A percentile compares a stretch with the other conserved stretches of the same genome.
Evolutionary conservation across 345 rosid genomes (phyloP).

Genomic region (Lepidium aucheri): DNA sequence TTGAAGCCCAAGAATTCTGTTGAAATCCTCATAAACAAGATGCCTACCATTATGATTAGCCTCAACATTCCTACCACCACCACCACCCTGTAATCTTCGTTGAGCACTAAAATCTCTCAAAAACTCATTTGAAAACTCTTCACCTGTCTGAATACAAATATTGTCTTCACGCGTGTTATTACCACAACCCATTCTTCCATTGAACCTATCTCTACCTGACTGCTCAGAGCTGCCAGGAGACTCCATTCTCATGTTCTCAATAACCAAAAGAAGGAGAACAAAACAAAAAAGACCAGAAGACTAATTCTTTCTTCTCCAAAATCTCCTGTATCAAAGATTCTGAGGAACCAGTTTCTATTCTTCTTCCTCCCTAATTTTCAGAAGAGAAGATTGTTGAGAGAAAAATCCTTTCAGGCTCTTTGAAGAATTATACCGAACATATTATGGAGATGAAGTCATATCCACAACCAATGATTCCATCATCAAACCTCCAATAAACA

Average conservation of each 20-base stretch:
- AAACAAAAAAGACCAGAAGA: background rate
- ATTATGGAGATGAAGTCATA: slow-evolving; percentile 6
- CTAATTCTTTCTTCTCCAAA: background rate
- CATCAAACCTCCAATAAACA: background rate
- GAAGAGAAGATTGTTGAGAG: no score
- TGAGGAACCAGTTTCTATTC: background rate
- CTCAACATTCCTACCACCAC: slow-evolving; percentile 2
- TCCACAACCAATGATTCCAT: background rate
- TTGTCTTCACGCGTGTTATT: slow-evolving; percentile 26
- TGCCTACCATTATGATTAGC: slow-evolving; percentile 22
- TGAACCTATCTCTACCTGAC: slow-evolving; percentile 26
- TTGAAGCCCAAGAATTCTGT: slow-evolving; percentile 27
- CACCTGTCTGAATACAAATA: slow-evolving; percentile 66
- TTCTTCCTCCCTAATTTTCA: background rate
- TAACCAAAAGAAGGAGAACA: background rate
- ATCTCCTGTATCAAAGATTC: background rate
- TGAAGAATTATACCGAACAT: slow-evolving; percentile 13
- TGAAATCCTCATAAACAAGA: slow-evolving; percentile 37
- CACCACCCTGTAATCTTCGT: slow-evolving; percentile 24
- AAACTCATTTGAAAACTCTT: slow-evolving; percentile 67
- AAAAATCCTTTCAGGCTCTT: background rate
- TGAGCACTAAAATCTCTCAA: slow-evolving; percentile 38
- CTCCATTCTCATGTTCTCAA: slow-evolving; percentile 43
- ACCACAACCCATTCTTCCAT: background rate
- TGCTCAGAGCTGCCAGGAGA: slow-evolving; percentile 36